Conservation (phyloP, 169 alveolate genomes). For the Cryptosporidium felis region DNA sequence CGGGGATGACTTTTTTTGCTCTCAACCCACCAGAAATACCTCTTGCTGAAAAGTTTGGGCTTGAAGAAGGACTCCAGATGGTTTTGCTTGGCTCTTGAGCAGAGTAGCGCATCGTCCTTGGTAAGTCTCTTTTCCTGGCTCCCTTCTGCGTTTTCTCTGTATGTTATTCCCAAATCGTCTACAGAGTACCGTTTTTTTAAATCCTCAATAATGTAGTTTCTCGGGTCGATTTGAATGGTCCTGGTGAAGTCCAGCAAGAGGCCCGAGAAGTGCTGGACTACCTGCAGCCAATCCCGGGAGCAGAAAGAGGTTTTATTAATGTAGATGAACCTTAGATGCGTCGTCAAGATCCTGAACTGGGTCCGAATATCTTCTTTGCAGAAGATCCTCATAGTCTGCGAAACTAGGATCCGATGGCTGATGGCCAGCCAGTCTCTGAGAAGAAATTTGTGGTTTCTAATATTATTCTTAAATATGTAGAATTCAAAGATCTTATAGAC, state of each 20-base stretch:
- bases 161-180: constrained; percentile 15
- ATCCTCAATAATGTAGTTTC: not conserved
- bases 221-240: not conserved
- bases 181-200: constrained; percentile 2
- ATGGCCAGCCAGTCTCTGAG: constrained; percentile 13
- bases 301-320: constrained; percentile 4
- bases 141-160: not conserved
- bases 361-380: constrained; percentile 16
- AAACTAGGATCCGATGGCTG: not conserved
- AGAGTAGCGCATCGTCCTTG: no score
- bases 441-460: not conserved
- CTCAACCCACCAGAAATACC: not conserved
- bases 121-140: no score
- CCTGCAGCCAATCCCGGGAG: constrained; percentile 9
- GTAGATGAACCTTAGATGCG: not conserved
- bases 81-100: no score
- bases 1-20: not conserved
- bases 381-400: not conserved
- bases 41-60: constrained; percentile 24
- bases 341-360: not conserved
- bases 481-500: constrained; percentile 22
- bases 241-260: constrained; percentile 12
- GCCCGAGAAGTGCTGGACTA: not conserved
- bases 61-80: constrained; percentile 22
- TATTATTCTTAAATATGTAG: constrained; percentile 6